Percentiles rank a stretch among this genome's conserved stretches.
Conservation (phyloP, 2,329 filamentous ascomycete genomes). For the Alternaria infectoria region DNA sequence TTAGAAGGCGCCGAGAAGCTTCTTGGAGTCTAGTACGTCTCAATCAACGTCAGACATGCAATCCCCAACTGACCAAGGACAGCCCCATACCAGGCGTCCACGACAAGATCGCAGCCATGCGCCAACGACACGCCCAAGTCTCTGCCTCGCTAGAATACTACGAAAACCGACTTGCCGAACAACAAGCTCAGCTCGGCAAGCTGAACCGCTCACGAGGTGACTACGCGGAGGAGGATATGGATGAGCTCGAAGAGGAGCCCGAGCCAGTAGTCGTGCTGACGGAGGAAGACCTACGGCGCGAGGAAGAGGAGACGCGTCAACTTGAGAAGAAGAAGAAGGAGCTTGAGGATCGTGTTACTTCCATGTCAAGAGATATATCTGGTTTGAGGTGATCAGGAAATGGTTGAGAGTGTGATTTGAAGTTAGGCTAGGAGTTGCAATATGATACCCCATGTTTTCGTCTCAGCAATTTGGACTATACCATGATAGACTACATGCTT, state of each 20-base stretch:
- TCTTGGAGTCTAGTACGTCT: conserved; percentile 76
- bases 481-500: background rate
- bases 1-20: conserved; percentile 88
- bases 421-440: conserved; percentile 4
- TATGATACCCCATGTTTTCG: conserved; percentile 6
- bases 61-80: conserved; percentile 10
- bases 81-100: conserved; percentile 76
- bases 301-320: conserved; percentile 72
- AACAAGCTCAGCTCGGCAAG: conserved; percentile 73
- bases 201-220: conserved; percentile 70
- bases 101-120: conserved; percentile 75
- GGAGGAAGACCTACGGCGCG: conserved; percentile 70
- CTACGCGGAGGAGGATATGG: conserved; percentile 62
- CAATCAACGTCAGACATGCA: too few relatives aligned
- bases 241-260: conserved; percentile 50
- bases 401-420: background rate
- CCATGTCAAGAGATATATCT: conserved; percentile 72
- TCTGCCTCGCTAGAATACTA: conserved; percentile 78
- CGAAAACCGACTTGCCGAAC: conserved; percentile 78
- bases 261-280: conserved; percentile 59
- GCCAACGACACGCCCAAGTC: conserved; percentile 74
- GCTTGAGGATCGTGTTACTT: conserved; percentile 68
- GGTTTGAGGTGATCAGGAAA: conserved; percentile 53
- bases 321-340: conserved; percentile 68
- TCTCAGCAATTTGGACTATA: background rate